Evolutionary conservation across 1,284 basidiomycete genomes (phyloP).

Genomic region (Trichosporon inkin): DNA sequence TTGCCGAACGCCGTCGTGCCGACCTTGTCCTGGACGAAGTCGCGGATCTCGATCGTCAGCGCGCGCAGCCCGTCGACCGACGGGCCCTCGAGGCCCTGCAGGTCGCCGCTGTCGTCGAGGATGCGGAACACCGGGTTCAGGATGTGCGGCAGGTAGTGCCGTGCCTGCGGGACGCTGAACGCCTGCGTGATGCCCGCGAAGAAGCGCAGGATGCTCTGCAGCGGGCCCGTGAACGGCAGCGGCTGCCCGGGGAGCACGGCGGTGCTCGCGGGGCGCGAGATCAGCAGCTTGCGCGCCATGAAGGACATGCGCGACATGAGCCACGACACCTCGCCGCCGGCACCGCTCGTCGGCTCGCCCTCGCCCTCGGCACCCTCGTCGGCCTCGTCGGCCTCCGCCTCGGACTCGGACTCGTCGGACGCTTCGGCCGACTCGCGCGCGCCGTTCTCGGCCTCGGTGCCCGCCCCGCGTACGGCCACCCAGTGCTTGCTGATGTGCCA

Average conservation of each 20-base stretch:
- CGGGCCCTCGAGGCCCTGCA: constrained; percentile 60
- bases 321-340: constrained; percentile 74
- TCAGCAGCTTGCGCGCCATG: constrained; percentile 59
- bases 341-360: constrained; percentile 42
- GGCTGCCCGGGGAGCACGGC: constrained; percentile 42
- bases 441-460: constrained; percentile 15
- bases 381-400: constrained; percentile 44
- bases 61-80: constrained; percentile 69
- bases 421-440: constrained; percentile 17
- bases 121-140: constrained; percentile 82
- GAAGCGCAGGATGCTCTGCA: constrained; percentile 78
- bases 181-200: constrained; percentile 83
- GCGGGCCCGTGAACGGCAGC: constrained; percentile 72
- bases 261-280: constrained; percentile 49
- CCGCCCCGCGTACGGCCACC: constrained; percentile 43
- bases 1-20: constrained; percentile 75
- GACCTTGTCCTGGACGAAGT: constrained; percentile 78
- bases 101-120: constrained; percentile 66
- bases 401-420: constrained; percentile 40
- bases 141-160: constrained; percentile 74
- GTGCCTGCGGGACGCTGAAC: constrained; percentile 60
- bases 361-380: constrained; percentile 42
- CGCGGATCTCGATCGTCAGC: constrained; percentile 77
- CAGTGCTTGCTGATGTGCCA: constrained; percentile 88
- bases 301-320: constrained; percentile 90